Conservation (phyloP, 202 grass and related monocot genomes). For the Cymbopogon flexuosus region DNA sequence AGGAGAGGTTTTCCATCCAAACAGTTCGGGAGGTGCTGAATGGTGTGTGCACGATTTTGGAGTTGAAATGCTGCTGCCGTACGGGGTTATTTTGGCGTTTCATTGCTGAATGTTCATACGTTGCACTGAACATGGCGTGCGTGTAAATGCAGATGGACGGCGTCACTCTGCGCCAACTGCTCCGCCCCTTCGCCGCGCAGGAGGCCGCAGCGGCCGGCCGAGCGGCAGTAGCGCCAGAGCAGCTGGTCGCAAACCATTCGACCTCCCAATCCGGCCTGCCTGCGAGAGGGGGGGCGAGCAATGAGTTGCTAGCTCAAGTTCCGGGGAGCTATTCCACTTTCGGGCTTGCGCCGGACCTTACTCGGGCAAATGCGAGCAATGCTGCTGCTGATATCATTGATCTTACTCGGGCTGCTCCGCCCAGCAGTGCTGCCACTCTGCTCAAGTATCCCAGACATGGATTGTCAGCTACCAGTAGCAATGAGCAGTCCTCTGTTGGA, state of each 20-base stretch:
- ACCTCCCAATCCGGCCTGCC: constrained; percentile 25
- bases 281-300: constrained; percentile 24
- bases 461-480: constrained; percentile 18
- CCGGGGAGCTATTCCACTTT: constrained; percentile 36
- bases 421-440: constrained; percentile 2
- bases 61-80: not conserved
- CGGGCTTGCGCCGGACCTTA: constrained; percentile 34
- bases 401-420: constrained; percentile 15
- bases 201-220: not conserved
- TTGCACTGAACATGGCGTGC: not conserved
- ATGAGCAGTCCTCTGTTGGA: constrained; percentile 35
- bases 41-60: not conserved
- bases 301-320: constrained; percentile 41
- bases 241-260: not conserved
- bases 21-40: not conserved
- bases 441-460: constrained; percentile 32
- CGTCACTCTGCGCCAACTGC: constrained; percentile 32
- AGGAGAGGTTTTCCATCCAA: not conserved
- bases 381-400: constrained; percentile 24
- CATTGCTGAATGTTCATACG: not conserved
- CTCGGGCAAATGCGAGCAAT: constrained; percentile 27
- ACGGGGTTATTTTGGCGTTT: not conserved
- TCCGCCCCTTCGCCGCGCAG: constrained; percentile 42
- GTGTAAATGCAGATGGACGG: constrained; percentile 35
- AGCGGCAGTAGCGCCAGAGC: constrained; percentile 24